Conservation (phyloP, 2,329 filamentous ascomycete genomes). For the Boeremia exigua region DNA sequence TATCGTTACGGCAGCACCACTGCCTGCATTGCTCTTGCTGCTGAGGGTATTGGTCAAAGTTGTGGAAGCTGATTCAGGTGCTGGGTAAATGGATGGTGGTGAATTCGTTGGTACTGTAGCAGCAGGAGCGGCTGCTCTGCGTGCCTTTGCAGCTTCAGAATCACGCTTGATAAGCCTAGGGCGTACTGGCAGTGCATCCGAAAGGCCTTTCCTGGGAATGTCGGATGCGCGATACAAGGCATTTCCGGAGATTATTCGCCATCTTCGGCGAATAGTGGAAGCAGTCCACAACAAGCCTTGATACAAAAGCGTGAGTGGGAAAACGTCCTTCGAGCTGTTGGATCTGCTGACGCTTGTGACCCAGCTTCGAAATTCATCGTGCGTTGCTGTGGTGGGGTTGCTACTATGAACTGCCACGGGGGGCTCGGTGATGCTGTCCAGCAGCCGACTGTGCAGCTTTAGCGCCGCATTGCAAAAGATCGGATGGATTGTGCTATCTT, state of each 20-base stretch:
- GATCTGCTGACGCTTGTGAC: slow-evolving; percentile 51
- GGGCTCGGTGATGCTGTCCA: slow-evolving; percentile 32
- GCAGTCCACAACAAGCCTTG: slow-evolving; percentile 39
- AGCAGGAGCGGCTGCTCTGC: slow-evolving; percentile 16
- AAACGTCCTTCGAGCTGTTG: slow-evolving; percentile 55
- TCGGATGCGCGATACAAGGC: slow-evolving; percentile 27
- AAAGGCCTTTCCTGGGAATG: slow-evolving; percentile 18
- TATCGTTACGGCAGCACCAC: slow-evolving; percentile 30
- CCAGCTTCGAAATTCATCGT: slow-evolving; percentile 52
- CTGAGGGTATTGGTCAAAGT: slow-evolving; percentile 9
- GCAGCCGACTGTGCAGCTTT: slow-evolving; percentile 34
- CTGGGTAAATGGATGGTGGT: slow-evolving; percentile 1
- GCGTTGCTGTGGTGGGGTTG: slow-evolving; percentile 24
- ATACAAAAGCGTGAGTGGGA: slow-evolving; percentile 50
- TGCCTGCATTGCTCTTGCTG: slow-evolving; percentile 26
- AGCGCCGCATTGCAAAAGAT: slow-evolving; percentile 42
- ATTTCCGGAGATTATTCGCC: slow-evolving; percentile 37
- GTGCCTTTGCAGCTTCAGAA: slow-evolving; percentile 2
- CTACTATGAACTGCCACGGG: background rate
- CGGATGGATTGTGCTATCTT: slow-evolving; percentile 25
- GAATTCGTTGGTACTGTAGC: slow-evolving; percentile 4
- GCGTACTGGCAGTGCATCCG: slow-evolving; percentile 4
- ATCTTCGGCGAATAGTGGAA: slow-evolving; percentile 37
- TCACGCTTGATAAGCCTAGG: background rate
- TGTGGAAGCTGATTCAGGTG: slow-evolving; percentile 15